Conservation (phyloP, 2,329 filamentous ascomycete genomes). For the Clarireedia sp. region DNA sequence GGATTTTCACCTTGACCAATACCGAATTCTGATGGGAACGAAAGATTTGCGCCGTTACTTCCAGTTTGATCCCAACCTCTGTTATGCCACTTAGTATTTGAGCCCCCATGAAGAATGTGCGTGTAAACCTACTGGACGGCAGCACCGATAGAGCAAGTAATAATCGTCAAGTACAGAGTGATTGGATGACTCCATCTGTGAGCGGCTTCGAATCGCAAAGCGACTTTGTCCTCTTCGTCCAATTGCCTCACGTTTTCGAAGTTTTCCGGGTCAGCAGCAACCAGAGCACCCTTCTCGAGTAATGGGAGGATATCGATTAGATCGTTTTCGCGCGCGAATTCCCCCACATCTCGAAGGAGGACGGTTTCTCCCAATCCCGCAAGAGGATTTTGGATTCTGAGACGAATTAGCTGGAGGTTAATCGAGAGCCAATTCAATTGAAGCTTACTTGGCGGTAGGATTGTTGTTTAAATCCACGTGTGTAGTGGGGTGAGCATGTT, state of each 20-base stretch:
- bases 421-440: not conserved
- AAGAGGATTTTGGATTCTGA: constrained; percentile 41
- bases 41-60: constrained; percentile 39
- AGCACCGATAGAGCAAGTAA: constrained; percentile 59
- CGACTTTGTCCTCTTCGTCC: constrained; percentile 48
- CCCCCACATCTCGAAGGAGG: constrained; percentile 47
- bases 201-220: constrained; percentile 52
- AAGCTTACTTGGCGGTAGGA: constrained; percentile 8
- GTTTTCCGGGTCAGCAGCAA: constrained; percentile 60
- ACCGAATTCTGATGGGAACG: constrained; percentile 40
- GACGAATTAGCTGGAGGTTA: not conserved
- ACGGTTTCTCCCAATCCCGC: constrained; percentile 43
- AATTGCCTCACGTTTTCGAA: constrained; percentile 56
- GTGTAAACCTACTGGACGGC: constrained; percentile 42
- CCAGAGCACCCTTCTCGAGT: constrained; percentile 61
- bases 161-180: constrained; percentile 58
- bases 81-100: not conserved
- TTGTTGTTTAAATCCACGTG: constrained; percentile 11
- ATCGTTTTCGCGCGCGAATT: constrained; percentile 53
- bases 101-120: not conserved
- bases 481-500: constrained; percentile 6
- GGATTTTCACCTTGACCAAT: constrained; percentile 32
- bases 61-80: constrained; percentile 20
- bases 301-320: constrained; percentile 50
- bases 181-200: constrained; percentile 61